Base-by-base conservation (phyloP, 1,284 basidiomycete genomes). In the Ustilago shanxiensis region DNA sequence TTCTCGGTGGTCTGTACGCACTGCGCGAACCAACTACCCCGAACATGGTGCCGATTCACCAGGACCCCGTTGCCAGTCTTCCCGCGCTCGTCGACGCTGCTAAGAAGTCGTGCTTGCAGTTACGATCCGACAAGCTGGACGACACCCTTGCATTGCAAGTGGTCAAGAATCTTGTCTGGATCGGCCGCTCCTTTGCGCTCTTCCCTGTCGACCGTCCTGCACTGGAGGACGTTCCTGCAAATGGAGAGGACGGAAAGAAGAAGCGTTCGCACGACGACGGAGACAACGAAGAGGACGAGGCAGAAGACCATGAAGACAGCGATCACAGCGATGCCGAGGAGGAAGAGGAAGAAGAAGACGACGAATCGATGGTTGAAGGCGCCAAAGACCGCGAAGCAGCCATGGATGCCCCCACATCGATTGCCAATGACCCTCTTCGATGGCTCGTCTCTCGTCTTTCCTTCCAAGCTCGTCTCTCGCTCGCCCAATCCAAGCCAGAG, bases 391-490 rank as follows among this genome's bases (percentile, higher is more conserved):
- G 81, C 20, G 70, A 72, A 33, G 72, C 65, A 9, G 74, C 77
- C 54, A 50, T 68, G 56, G 67, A 65, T 39, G 61, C 66, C 0
- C 59, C 60, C 1, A 33, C 49, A 7, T 33, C 51, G n/a, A 70
- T 75, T 59, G 74, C 69, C 8, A 53, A 86, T 8, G 91, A 92
- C 77, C 92, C 92, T 0, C 88, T 98, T 1, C 90, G 93, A 0
- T 98, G 95, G 95, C 87, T 98, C 45, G 98, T 98, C 88, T 95
- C 94, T 20, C 93, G 93, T 78, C 88, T 98, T 49, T 98, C 95
- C 0, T 96, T 93, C 87, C 92, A 96, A 84, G 90, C 92, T 16
- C 86, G 89, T 35, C 83, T 86, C 37, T 84, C 88, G 41, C 87
- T 88, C 24, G 54, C 70, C 7, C 71, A 69, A 28, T 58, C 61